Percentiles rank a stretch among this genome's conserved stretches.
Conservation (phyloP, 352 stramenopile genomes). For the Phytophthora nicotianae region DNA sequence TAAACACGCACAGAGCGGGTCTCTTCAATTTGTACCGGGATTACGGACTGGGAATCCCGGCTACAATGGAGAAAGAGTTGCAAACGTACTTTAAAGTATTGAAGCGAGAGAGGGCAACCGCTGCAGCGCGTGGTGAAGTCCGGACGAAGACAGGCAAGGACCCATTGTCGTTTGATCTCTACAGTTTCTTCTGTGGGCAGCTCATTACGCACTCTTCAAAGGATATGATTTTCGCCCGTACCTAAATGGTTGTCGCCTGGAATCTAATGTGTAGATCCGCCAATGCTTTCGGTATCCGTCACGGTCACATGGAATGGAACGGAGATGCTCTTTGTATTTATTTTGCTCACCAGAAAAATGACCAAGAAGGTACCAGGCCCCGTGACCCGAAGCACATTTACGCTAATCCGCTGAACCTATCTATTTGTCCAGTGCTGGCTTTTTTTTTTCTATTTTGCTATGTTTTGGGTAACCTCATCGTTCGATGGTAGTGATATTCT, state of each 20-base stretch:
- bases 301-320: slow-evolving; percentile 33
- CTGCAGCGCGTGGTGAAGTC: background rate
- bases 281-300: slow-evolving; percentile 22
- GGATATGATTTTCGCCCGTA: slow-evolving; percentile 24
- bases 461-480: slow-evolving; percentile 13
- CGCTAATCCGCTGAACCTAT: slow-evolving; percentile 12
- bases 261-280: slow-evolving; percentile 24
- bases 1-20: slow-evolving; percentile 19
- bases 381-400: slow-evolving; percentile 21
- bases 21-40: slow-evolving; percentile 18
- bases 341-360: slow-evolving; percentile 46
- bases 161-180: slow-evolving; percentile 25
- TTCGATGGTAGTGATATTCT: slow-evolving; percentile 14
- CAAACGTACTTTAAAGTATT: slow-evolving; percentile 8
- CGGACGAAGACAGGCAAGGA: slow-evolving; percentile 19
- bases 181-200: slow-evolving; percentile 4
- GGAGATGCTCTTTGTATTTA: slow-evolving; percentile 40
- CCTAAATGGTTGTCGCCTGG: slow-evolving; percentile 28
- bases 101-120: background rate
- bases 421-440: no score
- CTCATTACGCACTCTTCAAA: slow-evolving; percentile 1
- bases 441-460: no score
- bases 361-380: slow-evolving; percentile 27
- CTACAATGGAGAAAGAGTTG: slow-evolving; percentile 13
- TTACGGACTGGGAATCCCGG: slow-evolving; percentile 3